A percentile compares a stretch with the other conserved stretches of the same genome.
Evolutionary conservation across 2,329 filamentous ascomycete genomes (phyloP).

Genomic region (Ascochyta lentis): DNA sequence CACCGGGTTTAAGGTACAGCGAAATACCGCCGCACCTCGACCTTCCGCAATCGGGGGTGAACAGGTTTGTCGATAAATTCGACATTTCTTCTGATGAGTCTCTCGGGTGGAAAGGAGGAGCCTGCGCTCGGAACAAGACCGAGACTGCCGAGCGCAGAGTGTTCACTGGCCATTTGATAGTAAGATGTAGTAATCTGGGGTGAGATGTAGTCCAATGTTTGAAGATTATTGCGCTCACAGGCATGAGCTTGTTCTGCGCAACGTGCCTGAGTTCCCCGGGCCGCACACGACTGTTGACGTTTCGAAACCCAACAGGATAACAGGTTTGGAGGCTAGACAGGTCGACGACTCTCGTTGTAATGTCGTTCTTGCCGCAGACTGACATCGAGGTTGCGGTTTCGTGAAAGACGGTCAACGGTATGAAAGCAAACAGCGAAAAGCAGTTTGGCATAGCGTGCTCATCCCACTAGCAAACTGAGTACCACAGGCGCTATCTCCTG

Average conservation of each 20-base stretch:
- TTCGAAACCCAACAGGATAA: slow-evolving; percentile 2
- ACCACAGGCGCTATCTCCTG: no score
- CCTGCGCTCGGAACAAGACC: slow-evolving; percentile 7
- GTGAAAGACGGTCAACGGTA: no score
- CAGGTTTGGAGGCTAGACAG: not conserved
- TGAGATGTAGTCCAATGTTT: slow-evolving; percentile 2
- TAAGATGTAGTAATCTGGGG: slow-evolving; percentile 1
- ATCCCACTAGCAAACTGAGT: no score
- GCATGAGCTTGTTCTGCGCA: slow-evolving; percentile 10
- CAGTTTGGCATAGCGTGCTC: no score
- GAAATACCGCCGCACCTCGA: slow-evolving; percentile 9
- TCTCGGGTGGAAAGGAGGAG: not conserved
- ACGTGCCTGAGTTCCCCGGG: not conserved
- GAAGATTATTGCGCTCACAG: slow-evolving; percentile 12
- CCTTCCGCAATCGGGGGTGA: slow-evolving; percentile 2
- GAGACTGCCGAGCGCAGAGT: slow-evolving; percentile 1
- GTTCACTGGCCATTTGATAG: not conserved
- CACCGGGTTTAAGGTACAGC: slow-evolving; percentile 7
- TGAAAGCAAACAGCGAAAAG: no score
- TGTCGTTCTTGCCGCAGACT: not conserved
- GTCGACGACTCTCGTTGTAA: not conserved
- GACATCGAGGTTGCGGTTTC: no score
- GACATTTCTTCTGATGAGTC: not conserved
- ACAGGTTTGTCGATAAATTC: slow-evolving; percentile 7
- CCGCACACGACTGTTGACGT: slow-evolving; percentile 1